A percentile compares a stretch with the other conserved stretches of the same genome.
Evolutionary conservation across 2,329 filamentous ascomycete species (phyloP).

Genomic region (Ambrosiella beaveri): DNA sequence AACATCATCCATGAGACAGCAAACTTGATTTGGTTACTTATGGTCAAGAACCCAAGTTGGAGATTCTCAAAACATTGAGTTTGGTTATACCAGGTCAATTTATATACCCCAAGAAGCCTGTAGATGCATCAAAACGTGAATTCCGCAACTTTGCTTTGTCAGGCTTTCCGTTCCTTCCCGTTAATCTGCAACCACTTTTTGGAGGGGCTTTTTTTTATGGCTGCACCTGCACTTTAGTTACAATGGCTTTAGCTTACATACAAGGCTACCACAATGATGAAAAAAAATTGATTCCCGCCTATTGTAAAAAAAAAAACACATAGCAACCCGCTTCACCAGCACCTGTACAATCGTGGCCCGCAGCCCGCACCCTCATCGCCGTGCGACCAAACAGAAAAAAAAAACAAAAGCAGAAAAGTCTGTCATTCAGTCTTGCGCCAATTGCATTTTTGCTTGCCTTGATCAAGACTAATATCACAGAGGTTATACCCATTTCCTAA

Average conservation of each 20-base stretch:
- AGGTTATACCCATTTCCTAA: not conserved
- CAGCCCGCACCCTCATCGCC: not conserved
- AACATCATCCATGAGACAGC: not conserved
- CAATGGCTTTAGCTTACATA: not conserved
- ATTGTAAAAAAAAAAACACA: not conserved
- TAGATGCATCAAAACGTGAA: not conserved
- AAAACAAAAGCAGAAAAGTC: not conserved
- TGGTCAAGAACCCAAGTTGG: too few species aligned
- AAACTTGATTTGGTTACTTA: not conserved
- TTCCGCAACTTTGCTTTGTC: not conserved
- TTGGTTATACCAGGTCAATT: too few species aligned
- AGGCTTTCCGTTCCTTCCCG: slow-evolving; percentile 1
- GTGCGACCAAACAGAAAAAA: not conserved
- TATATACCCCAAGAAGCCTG: too few species aligned
- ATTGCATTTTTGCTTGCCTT: not conserved
- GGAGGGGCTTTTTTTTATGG: not conserved
- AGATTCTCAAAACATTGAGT: too few species aligned
- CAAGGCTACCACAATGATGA: not conserved
- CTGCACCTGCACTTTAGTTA: not conserved
- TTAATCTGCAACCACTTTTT: slow-evolving; percentile 6
- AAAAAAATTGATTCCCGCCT: slow-evolving; percentile 5
- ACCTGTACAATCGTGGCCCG: not conserved
- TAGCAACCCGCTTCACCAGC: not conserved
- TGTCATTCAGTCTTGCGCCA: not conserved
- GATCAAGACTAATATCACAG: not conserved